Percentiles rank a stretch among this genome's conserved stretches.
Evolutionary conservation across 2,329 filamentous ascomycete species (phyloP).

Genomic region (Claviceps monticola): DNA sequence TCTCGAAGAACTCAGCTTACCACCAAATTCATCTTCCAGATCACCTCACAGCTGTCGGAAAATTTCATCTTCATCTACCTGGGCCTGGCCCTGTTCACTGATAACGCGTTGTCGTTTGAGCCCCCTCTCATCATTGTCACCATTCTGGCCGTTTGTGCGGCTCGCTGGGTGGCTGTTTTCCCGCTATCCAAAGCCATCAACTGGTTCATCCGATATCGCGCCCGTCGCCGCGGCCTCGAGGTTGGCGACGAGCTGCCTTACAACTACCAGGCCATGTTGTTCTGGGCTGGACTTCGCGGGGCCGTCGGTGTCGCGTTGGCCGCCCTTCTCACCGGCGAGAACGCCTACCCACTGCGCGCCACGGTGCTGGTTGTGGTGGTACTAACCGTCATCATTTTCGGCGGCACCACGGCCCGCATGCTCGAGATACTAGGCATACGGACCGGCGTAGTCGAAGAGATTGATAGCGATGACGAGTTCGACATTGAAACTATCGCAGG

Average conservation of each 20-base stretch:
- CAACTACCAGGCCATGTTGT: conserved; percentile 98
- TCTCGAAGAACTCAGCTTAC: conserved; percentile 92
- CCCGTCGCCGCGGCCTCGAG: conserved; percentile 58
- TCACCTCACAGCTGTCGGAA: conserved; percentile 87
- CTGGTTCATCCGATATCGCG: conserved; percentile 79
- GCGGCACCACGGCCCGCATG: conserved; percentile 94
- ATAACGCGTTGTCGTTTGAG: conserved; percentile 76
- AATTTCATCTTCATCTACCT: conserved; percentile 99
- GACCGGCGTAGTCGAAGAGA: conserved; percentile 90
- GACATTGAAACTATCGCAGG: conserved; percentile 71
- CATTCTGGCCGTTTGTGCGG: conserved; percentile 78
- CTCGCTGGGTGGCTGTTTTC: conserved; percentile 89
- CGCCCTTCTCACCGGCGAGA: conserved; percentile 70
- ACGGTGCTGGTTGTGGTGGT: conserved; percentile 97
- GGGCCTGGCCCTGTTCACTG: conserved; percentile 86
- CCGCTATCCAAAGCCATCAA: conserved; percentile 84
- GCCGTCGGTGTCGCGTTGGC: conserved; percentile 92
- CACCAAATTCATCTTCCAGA: conserved; percentile 94
- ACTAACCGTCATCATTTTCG: conserved; percentile 95
- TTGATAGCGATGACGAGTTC: conserved; percentile 96
- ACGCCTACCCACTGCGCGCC: conserved; percentile 70
- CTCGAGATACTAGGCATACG: conserved; percentile 93
- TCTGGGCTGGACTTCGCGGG: conserved; percentile 91
- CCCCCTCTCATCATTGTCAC: conserved; percentile 91
- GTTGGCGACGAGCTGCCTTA: conserved; percentile 80